Evolutionary conservation across 2,329 filamentous ascomycete species (phyloP).

Genomic region (Coniella vitis): DNA sequence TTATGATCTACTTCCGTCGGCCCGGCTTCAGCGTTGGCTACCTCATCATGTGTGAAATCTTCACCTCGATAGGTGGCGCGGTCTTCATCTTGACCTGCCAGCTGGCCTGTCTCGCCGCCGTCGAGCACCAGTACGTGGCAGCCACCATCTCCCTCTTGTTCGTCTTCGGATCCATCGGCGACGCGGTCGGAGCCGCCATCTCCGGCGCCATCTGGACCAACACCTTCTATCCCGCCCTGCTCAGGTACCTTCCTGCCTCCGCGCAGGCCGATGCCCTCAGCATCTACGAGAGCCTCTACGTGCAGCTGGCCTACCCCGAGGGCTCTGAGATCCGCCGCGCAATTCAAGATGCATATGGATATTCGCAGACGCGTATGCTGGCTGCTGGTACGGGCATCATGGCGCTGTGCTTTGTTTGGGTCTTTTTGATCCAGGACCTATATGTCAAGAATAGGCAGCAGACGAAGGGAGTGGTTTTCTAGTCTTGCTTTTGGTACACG

Average conservation of each 20-base stretch:
- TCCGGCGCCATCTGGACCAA: slow-evolving; percentile 37
- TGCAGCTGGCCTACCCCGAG: slow-evolving; percentile 42
- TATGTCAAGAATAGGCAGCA: slow-evolving; percentile 42
- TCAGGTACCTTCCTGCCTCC: slow-evolving; percentile 39
- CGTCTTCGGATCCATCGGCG: slow-evolving; percentile 37
- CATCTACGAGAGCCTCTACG: slow-evolving; percentile 47
- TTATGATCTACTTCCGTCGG: slow-evolving; percentile 36
- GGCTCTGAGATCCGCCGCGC: slow-evolving; percentile 38
- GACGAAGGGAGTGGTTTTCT: slow-evolving; percentile 45
- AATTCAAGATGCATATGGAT: slow-evolving; percentile 52
- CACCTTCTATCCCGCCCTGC: slow-evolving; percentile 37
- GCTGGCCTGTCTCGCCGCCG: slow-evolving; percentile 50
- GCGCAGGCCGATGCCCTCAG: slow-evolving; percentile 29
- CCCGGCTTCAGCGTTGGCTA: slow-evolving; percentile 27
- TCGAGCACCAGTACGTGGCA: slow-evolving; percentile 47
- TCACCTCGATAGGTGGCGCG: slow-evolving; percentile 44
- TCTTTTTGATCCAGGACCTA: slow-evolving; percentile 43
- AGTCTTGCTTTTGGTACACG: too few relatives aligned
- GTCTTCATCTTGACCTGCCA: slow-evolving; percentile 48
- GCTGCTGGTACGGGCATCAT: slow-evolving; percentile 28
- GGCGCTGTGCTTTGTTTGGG: slow-evolving; percentile 28
- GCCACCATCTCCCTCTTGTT: slow-evolving; percentile 38
- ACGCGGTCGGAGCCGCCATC: slow-evolving; percentile 39
- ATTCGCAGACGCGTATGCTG: slow-evolving; percentile 43
- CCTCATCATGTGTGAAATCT: slow-evolving; percentile 33